Conservation (phyloP, 1,139 yeast species). For the Protomyces inundatus region DNA sequence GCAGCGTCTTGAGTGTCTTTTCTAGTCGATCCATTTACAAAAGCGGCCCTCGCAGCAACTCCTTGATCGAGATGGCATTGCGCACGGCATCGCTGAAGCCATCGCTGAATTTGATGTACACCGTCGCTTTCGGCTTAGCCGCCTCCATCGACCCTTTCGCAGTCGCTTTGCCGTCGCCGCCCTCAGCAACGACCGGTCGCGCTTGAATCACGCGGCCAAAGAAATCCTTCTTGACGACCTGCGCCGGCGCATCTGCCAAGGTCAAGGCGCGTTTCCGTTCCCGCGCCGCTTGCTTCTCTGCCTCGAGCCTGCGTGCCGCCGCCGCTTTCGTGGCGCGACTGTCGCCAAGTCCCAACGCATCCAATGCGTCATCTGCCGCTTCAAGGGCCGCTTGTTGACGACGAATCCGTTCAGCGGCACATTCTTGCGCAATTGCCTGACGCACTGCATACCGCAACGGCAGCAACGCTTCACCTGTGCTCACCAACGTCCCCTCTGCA, state of each 20-base stretch:
- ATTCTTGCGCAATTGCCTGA: conserved; percentile 34
- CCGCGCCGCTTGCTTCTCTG: conserved; percentile 3
- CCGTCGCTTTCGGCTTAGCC: conserved; percentile 41
- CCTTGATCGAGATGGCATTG: conserved; percentile 75
- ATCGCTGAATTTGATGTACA: conserved; percentile 90
- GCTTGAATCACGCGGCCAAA: conserved; percentile 24
- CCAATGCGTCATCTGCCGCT: not conserved
- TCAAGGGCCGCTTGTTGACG: conserved; percentile 2
- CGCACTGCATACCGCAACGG: conserved; percentile 34
- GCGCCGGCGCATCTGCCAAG: conserved; percentile 6
- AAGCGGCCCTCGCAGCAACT: conserved; percentile 34
- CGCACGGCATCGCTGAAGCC: conserved; percentile 94
- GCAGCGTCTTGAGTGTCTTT: not conserved
- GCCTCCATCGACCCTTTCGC: not conserved
- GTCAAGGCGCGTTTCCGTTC: conserved; percentile 22
- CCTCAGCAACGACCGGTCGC: conserved; percentile 20
- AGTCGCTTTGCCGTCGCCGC: no score
- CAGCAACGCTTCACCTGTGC: conserved; percentile 11
- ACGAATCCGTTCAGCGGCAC: conserved; percentile 22
- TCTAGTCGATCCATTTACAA: not conserved
- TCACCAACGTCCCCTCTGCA: not conserved
- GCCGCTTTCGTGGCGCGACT: not conserved
- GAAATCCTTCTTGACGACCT: conserved; percentile 32
- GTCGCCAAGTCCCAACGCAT: not conserved
- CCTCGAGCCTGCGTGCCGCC: not conserved